Percentiles rank a stretch among this genome's conserved stretches.
Conservation (phyloP, 1,284 basidiomycete species). For the Ganoderma meredithae region DNA sequence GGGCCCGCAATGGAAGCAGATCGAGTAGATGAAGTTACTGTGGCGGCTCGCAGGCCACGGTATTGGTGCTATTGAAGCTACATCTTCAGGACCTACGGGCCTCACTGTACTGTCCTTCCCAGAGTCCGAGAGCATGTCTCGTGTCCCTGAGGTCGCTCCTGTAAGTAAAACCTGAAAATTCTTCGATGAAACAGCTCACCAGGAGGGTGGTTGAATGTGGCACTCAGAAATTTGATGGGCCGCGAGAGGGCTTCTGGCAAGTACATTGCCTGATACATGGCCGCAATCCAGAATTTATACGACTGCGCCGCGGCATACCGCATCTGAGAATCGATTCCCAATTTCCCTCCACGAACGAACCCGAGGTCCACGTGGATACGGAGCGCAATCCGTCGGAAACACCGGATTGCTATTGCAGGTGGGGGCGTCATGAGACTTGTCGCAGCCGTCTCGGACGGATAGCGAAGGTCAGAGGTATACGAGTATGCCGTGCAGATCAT, state of each 20-base stretch:
- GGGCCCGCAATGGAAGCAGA: background rate
- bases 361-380: background rate
- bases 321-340: background rate
- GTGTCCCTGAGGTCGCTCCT: background rate
- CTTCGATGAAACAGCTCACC: background rate
- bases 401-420: background rate
- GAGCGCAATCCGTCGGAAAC: background rate
- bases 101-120: too few relatives aligned
- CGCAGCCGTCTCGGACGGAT: background rate
- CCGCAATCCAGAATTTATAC: conserved; percentile 1
- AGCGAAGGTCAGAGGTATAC: conserved; percentile 3
- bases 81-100: too few relatives aligned
- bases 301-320: background rate
- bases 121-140: background rate
- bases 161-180: background rate
- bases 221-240: background rate
- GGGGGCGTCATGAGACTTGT: background rate
- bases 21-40: background rate
- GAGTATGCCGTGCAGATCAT: conserved; percentile 2
- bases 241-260: background rate
- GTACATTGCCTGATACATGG: conserved; percentile 10
- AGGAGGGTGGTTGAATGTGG: background rate
- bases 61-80: background rate
- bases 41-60: background rate
- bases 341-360: background rate